These are phyloP conservation scores for Senna siamea DNA, from an alignment of 306 rosid genomes.

Conservation along the genomic window DNA sequence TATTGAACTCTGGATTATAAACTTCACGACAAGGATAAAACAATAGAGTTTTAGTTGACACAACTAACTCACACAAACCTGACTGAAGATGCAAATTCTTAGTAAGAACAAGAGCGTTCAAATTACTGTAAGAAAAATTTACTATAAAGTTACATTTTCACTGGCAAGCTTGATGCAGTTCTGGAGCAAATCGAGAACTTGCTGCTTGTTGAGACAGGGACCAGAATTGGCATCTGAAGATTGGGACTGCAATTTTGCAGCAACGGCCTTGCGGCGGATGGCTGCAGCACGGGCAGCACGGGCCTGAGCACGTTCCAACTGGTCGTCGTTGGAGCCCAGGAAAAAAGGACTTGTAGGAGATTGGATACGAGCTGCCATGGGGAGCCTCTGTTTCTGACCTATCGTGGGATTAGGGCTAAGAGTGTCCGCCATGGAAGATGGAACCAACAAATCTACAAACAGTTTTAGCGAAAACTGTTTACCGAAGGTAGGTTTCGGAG, in stretches of 20 bases:
- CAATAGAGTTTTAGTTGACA: not conserved
- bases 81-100: not conserved
- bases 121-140: not conserved
- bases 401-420: constrained; percentile 67
- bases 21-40: not conserved
- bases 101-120: not conserved
- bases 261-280: constrained; percentile 63
- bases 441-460: not conserved
- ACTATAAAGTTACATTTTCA: constrained; percentile 64
- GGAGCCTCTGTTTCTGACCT: constrained; percentile 61
- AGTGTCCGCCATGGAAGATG: constrained; percentile 61
- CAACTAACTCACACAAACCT: not conserved
- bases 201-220: constrained; percentile 71
- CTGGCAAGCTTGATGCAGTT: constrained; percentile 98
- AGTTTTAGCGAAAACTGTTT: constrained; percentile 34
- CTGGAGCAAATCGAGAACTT: constrained; percentile 87
- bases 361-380: constrained; percentile 72
- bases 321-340: constrained; percentile 86
- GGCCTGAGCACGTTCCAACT: constrained; percentile 88
- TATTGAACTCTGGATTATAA: not conserved
- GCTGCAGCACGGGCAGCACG: constrained; percentile 94
- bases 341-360: constrained; percentile 87
- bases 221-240: constrained; percentile 38
- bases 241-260: constrained; percentile 41
- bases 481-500: constrained; percentile 18